Percentiles rank a stretch among this genome's conserved stretches.
Evolutionary conservation across 345 rosid species (phyloP).

Genomic region (Salix brachista): DNA sequence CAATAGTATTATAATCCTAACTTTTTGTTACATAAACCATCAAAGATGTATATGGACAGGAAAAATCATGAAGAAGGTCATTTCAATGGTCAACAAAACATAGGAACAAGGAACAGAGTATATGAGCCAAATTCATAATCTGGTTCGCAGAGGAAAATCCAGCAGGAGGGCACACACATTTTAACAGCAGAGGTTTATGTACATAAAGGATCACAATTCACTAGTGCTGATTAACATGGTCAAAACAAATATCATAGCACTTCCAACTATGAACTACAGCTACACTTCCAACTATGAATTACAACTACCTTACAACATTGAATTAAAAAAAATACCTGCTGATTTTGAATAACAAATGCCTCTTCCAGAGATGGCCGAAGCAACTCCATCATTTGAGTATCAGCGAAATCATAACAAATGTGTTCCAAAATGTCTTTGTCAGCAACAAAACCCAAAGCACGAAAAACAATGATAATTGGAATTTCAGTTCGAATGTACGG

Average conservation of each 20-base stretch:
- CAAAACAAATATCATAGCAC: background rate
- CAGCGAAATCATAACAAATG: constrained; percentile 83
- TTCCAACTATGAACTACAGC: background rate
- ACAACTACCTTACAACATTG: background rate
- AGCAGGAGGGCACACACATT: background rate
- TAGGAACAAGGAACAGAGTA: background rate
- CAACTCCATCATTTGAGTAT: constrained; percentile 96
- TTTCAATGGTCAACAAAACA: background rate
- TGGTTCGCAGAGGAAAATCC: background rate
- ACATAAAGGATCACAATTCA: background rate
- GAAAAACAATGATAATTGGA: constrained; percentile 94
- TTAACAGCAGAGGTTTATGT: background rate
- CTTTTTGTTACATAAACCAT: background rate
- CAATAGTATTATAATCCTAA: background rate
- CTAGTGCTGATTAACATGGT: background rate
- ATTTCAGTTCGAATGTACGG: constrained; percentile 95
- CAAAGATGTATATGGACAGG: background rate
- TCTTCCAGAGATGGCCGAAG: constrained; percentile 97
- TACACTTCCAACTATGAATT: background rate
- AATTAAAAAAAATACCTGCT: constrained; percentile 49
- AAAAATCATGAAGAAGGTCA: background rate
- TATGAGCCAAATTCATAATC: background rate
- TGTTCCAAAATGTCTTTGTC: constrained; percentile 94
- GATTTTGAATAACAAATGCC: constrained; percentile 96
- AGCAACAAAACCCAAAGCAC: constrained; percentile 96